Percentiles rank a stretch among this genome's conserved stretches.
These are phyloP conservation scores for Dactylorhiza incarnata DNA, from an alignment of 106 monocot species.

Conservation along the genomic window DNA sequence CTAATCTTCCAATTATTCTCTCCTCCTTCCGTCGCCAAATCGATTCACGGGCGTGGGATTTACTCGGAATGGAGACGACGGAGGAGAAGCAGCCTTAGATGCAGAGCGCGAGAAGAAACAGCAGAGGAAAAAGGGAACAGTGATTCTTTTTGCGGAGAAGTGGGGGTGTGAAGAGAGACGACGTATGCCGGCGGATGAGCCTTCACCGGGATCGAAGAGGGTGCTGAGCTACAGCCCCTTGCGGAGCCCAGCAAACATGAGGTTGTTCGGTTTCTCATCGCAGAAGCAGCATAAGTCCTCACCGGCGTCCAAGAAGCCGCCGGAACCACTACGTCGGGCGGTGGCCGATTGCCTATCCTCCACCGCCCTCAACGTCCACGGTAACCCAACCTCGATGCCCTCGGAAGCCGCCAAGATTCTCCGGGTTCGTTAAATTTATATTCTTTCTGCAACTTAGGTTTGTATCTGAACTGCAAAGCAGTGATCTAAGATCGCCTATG, in stretches of 20 bases:
- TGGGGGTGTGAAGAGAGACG: not conserved
- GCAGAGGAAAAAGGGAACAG: not conserved
- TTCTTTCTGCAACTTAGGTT: not conserved
- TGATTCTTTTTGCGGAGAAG: not conserved
- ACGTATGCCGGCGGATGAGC: conserved; percentile 29
- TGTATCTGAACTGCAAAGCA: not conserved
- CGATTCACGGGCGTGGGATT: not conserved
- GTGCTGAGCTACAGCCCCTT: conserved; percentile 36
- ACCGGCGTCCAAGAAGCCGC: conserved; percentile 32
- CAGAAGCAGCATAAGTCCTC: conserved; percentile 17
- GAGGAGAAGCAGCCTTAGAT: not conserved
- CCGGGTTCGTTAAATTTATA: conserved; percentile 22
- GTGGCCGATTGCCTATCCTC: conserved; percentile 56
- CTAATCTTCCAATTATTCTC: not conserved
- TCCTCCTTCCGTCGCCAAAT: not conserved
- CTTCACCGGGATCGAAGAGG: conserved; percentile 14
- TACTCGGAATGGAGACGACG: not conserved
- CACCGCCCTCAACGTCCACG: conserved; percentile 29
- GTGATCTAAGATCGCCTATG: too few relatives aligned
- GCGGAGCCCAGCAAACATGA: conserved; percentile 23
- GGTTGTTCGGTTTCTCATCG: conserved; percentile 17
- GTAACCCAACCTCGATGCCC: conserved; percentile 14
- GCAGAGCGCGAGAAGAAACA: conserved; percentile 1
- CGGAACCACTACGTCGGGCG: conserved; percentile 54
- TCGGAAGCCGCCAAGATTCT: conserved; percentile 41